These are phyloP conservation scores for Arthrobotrys megalospora DNA, from an alignment of 2,329 filamentous ascomycete genomes.

Conservation along the genomic window DNA sequence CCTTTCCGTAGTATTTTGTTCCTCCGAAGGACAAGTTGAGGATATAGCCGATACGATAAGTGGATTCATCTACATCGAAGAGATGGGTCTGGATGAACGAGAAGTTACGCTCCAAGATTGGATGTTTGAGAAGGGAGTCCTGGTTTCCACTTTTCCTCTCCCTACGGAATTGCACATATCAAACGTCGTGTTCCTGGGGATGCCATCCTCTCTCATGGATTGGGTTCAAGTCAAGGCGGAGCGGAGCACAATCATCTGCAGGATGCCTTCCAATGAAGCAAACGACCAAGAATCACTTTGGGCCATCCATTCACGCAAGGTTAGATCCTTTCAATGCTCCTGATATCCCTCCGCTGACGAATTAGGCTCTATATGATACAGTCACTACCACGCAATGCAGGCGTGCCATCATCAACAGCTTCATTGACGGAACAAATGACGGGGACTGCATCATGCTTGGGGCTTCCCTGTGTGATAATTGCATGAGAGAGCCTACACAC, in stretches of 20 bases:
- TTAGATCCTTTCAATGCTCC: not conserved
- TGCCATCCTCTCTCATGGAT: not conserved
- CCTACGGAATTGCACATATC: not conserved
- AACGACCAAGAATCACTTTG: not conserved
- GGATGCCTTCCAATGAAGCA: not conserved
- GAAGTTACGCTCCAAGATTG: too few species aligned
- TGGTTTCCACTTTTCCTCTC: not conserved
- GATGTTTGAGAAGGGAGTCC: not conserved
- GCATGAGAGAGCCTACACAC: not conserved
- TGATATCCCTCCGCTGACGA: not conserved
- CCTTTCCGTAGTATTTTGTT: not conserved
- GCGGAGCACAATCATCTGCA: not conserved
- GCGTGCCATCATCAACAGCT: not conserved
- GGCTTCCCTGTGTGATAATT: slow-evolving; percentile 6
- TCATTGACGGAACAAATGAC: not conserved
- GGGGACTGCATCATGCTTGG: slow-evolving; percentile 10
- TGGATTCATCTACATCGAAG: too few species aligned
- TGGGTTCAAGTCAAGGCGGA: not conserved
- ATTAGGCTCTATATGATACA: not conserved
- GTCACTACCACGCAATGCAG: slow-evolving; percentile 7
- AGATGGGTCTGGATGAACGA: too few species aligned
- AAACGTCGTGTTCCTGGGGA: not conserved
- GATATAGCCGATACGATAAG: not conserved
- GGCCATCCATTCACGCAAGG: not conserved
- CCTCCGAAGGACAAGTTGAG: not conserved